phyloP scores from a whole-genome alignment of 129 eudicot species.

The Pittosporum tobira region DNA sequence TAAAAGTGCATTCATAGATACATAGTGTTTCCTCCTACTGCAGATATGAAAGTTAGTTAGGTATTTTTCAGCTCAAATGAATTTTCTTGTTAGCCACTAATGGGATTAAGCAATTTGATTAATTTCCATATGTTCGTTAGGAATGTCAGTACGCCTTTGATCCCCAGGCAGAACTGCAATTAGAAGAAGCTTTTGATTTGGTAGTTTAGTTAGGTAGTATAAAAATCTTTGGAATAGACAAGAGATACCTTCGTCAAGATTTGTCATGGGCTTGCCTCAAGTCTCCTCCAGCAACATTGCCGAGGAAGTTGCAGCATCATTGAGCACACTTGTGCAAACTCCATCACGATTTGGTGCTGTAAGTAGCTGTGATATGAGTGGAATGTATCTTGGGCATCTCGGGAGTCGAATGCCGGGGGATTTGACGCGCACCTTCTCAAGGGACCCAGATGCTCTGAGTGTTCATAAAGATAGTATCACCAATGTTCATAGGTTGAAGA shows the following conservation, averaged over 20 bases:
- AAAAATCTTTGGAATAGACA: constrained; percentile 1
- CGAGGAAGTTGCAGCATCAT: constrained; percentile 67
- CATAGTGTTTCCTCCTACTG: constrained; percentile 14
- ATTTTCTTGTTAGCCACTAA: neutral
- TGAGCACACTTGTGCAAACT: constrained; percentile 52
- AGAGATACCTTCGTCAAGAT: neutral
- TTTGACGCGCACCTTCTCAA: constrained; percentile 12
- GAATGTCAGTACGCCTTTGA: neutral
- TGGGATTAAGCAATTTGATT: neutral
- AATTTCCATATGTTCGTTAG: neutral
- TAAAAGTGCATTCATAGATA: constrained; percentile 25
- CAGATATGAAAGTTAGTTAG: constrained; percentile 31
- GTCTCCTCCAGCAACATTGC: constrained; percentile 42
- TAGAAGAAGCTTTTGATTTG: neutral
- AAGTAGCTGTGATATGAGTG: constrained; percentile 53
- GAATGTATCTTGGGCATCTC: constrained; percentile 26
- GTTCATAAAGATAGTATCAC: constrained; percentile 40
- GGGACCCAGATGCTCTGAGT: constrained; percentile 24
- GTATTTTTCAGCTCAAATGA: neutral
- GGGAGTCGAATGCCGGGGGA: constrained; percentile 30
- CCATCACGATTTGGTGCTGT: constrained; percentile 39
- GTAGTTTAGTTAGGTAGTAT: constrained; percentile 12
- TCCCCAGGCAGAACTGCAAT: neutral
- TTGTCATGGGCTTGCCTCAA: constrained; percentile 88
- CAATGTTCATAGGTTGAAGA: constrained; percentile 35